Percentiles rank a stretch among this genome's conserved stretches.
phyloP scores from a whole-genome alignment of 257 asterid genomes.

The Solanum pinnatisectum region DNA sequence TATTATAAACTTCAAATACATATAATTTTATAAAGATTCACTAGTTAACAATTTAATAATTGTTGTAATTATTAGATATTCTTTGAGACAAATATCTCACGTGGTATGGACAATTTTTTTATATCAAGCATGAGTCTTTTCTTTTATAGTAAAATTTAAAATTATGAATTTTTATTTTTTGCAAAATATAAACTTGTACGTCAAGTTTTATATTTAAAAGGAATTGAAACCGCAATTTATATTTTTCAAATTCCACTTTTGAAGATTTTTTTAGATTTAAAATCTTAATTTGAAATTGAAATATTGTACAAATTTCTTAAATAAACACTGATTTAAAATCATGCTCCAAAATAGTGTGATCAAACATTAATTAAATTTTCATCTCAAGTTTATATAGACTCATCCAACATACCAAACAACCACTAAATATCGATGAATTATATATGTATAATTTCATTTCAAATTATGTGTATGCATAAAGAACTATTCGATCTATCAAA shows the following conservation, averaged over 20 bases:
- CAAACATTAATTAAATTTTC: not conserved
- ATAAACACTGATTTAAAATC: not conserved
- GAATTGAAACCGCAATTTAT: not conserved
- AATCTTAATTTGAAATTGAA: no score
- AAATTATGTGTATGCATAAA: not conserved
- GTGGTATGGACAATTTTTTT: not conserved
- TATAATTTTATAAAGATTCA: no score
- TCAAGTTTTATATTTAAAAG: not conserved
- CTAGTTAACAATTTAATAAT: not conserved
- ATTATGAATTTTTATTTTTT: not conserved
- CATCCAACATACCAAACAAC: not conserved
- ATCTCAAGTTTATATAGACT: not conserved
- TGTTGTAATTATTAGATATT: no score
- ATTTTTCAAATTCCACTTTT: not conserved
- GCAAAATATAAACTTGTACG: not conserved
- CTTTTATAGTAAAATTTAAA: no score
- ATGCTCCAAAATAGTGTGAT: not conserved
- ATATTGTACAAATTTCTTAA: no score
- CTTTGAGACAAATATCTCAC: no score
- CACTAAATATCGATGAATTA: slow-evolving; percentile 9
- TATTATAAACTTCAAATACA: no score
- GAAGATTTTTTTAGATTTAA: no score
- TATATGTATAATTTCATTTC: no score
- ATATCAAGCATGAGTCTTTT: not conserved
- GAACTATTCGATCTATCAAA: not conserved